Evolutionary conservation across 352 stramenopile genomes (phyloP), one percentile per base, ranked within the genome.

Genomic region (Globisporangium middletonii): DNA sequence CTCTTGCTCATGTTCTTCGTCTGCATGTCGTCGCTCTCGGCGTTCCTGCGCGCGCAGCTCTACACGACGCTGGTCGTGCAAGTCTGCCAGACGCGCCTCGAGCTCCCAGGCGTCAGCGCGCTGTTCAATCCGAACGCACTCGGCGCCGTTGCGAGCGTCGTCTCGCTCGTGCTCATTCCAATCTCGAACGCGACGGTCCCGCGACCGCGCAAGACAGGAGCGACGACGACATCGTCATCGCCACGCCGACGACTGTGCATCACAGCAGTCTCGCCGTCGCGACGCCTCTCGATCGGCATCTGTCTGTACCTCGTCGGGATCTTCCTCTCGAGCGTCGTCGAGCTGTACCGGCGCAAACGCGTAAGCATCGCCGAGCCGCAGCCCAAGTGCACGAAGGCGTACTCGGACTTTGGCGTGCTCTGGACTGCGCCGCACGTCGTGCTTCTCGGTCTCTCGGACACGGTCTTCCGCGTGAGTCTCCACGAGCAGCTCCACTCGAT

Each of bases 271-370:
- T 68, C 62, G 0, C 62, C 68, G 7, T 62, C 62, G 11, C 59
- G 63, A 0, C 68, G 80, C 11, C 80, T 87, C 53, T 80, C 67
- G 8, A 63, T 86, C 45, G 74, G 69, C 0, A 75, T 80, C 50
- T 64, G 83, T 33, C 59, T 87, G 16, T 86, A 79, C 27, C 68
- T 90, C 18, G n/a, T 83, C 19, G 67, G 73, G 8, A 55, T 91
- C 30, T 94, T 94, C 57, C 53, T 91, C 37, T 76, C 79, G 11
- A 88, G 83, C 53, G 69, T 94, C 42, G 71, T 89, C 15, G 81
- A 91, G 64, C 69, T 94, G 0, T 94, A 94, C 48, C 79, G 83
- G 2, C 79, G 83, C 19, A 78, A 75, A 37, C 53, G 65, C 30
- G 53, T 23, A 15, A 54, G 71, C 1, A 53, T 57, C 16, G 47